Base-by-base conservation (phyloP, 2,329 filamentous ascomycete genomes). In the Trichoderma polysporum region DNA sequence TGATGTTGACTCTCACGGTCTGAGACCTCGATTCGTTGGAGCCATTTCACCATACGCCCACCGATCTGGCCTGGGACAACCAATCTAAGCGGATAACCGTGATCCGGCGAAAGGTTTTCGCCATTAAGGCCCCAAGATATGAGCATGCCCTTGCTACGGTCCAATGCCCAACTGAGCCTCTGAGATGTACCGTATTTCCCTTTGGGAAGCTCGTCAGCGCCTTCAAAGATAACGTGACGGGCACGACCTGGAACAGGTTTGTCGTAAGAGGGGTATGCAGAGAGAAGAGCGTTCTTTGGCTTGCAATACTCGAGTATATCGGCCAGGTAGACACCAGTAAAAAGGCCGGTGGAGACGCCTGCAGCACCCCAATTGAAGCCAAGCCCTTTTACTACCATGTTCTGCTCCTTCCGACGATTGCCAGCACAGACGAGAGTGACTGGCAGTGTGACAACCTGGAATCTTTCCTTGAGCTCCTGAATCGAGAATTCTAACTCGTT, bases 311-410 rank as follows among this genome's bases (percentile, higher is more conserved):
- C 17, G 97, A 82, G 4, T 97, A 78, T 68, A 94, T 90, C 1
- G 83, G 83, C 77, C 97, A 87, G 47, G 90, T 81, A 0, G 19
- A 93, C 90, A 25, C 94, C 94, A 0, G 94, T 97, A 84, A 92
- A 97, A 0, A 97, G 80, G 0, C 93, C 92, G 0, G 92, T 97
- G 0, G 93, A 96, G 6, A 97, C 77, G 27, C 93, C 94, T 4
- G 92, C 93, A 1, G 94, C 84, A 39, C 94, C 94, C 94, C 94
- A 97, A 2, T 93, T 97, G 79, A 97, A 97, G 0, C 94, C 94
- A 73, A 97, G 96, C 1, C 91, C 92, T 77, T 97, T 97, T 17
- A 92, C 86, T 3, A 97, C 91, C 60, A 92, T 84, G 72, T 97
- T 97, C 75, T 97, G 94, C 78, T 97, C 94, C 79, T 97, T 97